Evolutionary conservation across 371 early-diverging fungal species (phyloP).

Genomic region (Aphelidium insulamus): DNA sequence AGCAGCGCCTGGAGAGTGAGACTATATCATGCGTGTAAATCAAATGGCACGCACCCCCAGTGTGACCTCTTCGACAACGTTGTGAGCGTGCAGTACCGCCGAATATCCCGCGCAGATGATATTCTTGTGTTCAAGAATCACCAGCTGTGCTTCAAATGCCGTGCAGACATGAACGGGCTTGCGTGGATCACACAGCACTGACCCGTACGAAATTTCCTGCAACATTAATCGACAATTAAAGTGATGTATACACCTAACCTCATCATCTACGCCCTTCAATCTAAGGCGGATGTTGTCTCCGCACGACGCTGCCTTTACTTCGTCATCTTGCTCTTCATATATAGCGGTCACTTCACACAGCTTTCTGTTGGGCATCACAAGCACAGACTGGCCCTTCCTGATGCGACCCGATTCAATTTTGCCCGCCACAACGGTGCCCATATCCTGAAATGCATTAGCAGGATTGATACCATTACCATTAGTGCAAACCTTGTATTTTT

Average conservation of each 20-base stretch:
- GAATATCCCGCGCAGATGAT: constrained; percentile 85
- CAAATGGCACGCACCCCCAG: constrained; percentile 18
- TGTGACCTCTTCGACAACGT: constrained; percentile 65
- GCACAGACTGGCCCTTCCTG: constrained; percentile 51
- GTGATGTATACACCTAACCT: constrained; percentile 16
- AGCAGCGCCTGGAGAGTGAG: constrained; percentile 27
- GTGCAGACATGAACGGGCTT: constrained; percentile 51
- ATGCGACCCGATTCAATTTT: constrained; percentile 86
- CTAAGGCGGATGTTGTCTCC: constrained; percentile 86
- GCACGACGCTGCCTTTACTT: constrained; percentile 46
- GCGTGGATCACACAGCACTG: constrained; percentile 55
- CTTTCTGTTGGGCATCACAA: constrained; percentile 79
- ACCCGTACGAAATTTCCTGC: constrained; percentile 56
- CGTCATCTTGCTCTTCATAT: constrained; percentile 55
- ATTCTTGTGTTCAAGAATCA: constrained; percentile 75
- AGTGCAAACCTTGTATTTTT: constrained; percentile 51
- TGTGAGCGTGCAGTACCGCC: constrained; percentile 77
- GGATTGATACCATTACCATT: background rate
- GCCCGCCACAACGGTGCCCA: constrained; percentile 85
- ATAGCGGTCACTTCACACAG: constrained; percentile 52
- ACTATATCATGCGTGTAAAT: constrained; percentile 2
- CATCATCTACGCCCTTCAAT: constrained; percentile 80
- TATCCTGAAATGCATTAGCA: constrained; percentile 29
- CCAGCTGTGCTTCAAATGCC: constrained; percentile 63
- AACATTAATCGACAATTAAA: background rate